Evolutionary conservation across 2,329 filamentous ascomycete genomes (phyloP).

Genomic region (Pseudocercospora pini-densiflorae): DNA sequence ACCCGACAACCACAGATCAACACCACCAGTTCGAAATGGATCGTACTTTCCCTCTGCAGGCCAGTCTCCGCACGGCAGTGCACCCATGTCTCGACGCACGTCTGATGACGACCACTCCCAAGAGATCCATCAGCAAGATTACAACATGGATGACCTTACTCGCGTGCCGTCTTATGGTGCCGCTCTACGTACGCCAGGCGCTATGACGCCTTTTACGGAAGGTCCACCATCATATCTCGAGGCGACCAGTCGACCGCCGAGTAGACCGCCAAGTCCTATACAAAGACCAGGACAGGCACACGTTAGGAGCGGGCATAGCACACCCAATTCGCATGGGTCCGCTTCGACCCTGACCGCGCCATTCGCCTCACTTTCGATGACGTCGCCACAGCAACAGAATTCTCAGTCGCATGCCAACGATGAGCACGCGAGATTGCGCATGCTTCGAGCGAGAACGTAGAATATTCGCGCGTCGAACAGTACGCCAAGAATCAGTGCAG

Average conservation of each 20-base stretch:
- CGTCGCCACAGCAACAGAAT: conserved; percentile 8
- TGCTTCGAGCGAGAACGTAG: conserved; percentile 34
- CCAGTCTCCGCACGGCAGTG: conserved; percentile 34
- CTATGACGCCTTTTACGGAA: conserved; percentile 47
- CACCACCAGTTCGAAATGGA: conserved; percentile 17
- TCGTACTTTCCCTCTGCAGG: conserved; percentile 31
- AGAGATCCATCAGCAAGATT: conserved; percentile 37
- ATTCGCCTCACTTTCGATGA: conserved; percentile 15
- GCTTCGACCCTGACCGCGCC: conserved; percentile 25
- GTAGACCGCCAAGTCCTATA: conserved; percentile 26
- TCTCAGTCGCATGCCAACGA: conserved; percentile 13
- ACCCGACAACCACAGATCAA: conserved; percentile 25
- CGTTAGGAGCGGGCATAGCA: conserved; percentile 32
- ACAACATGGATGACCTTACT: conserved; percentile 52
- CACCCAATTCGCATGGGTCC: conserved; percentile 30
- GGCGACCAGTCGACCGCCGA: conserved; percentile 50
- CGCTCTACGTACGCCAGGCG: conserved; percentile 50
- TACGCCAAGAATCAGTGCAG: neutral
- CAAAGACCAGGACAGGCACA: conserved; percentile 37
- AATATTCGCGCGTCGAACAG: neutral
- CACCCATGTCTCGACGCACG: conserved; percentile 39
- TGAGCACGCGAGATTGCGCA: conserved; percentile 29
- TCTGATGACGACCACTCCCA: conserved; percentile 37
- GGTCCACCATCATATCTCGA: conserved; percentile 52
- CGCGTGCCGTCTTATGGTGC: conserved; percentile 58